phyloP scores from a whole-genome alignment of 1,284 basidiomycete genomes.

The Sporisorium graminicola region DNA sequence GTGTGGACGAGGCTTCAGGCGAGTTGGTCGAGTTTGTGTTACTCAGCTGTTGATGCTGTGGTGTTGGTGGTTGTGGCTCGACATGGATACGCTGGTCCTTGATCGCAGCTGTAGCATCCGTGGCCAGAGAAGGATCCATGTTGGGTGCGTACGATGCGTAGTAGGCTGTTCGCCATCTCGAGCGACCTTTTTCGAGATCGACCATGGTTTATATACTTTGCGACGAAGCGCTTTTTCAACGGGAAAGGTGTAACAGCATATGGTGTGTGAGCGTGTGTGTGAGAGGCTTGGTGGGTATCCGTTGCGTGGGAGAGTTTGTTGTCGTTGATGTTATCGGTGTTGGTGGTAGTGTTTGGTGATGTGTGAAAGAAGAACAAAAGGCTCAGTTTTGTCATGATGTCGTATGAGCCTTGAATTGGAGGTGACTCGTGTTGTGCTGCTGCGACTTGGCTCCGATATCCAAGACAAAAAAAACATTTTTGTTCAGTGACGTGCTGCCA shows the following conservation, averaged over 20 bases:
- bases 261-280: background rate
- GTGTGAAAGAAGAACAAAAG: background rate
- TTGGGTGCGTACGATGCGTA: background rate
- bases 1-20: background rate
- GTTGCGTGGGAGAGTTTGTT: background rate
- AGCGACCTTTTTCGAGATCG: slow-evolving; percentile 3
- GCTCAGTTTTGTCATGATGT: background rate
- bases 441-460: background rate
- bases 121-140: background rate
- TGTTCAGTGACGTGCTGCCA: slow-evolving; percentile 3
- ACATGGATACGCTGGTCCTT: background rate
- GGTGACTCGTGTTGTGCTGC: too few relatives aligned
- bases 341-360: too few relatives aligned
- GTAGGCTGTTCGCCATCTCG: background rate
- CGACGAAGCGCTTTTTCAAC: background rate
- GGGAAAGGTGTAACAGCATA: background rate
- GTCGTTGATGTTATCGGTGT: too few relatives aligned
- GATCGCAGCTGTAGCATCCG: background rate
- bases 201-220: background rate
- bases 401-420: background rate
- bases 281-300: too few relatives aligned
- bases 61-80: background rate
- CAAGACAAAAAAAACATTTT: too few relatives aligned
- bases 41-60: slow-evolving; percentile 4
- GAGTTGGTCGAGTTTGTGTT: slow-evolving; percentile 9